Percentiles rank a stretch among this genome's conserved stretches.
Conservation (phyloP, 805 yeast genomes). For the Metahyphopichia silvanorum region DNA sequence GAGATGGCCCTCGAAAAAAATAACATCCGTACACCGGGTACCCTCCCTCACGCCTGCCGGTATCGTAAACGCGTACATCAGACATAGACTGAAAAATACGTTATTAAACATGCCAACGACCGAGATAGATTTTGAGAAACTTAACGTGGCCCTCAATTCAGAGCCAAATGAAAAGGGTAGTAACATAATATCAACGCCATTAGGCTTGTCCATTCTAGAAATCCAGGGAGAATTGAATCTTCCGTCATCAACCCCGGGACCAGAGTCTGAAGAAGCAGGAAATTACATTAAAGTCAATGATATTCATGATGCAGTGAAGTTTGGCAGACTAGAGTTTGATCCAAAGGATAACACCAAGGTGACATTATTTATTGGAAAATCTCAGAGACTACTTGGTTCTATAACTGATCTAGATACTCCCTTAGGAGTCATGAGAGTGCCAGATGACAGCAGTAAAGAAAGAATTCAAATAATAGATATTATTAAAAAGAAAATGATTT, state of each 20-base stretch:
- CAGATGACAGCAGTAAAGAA: slow-evolving; percentile 18
- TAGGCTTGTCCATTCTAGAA: slow-evolving; percentile 61
- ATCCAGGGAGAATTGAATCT: slow-evolving; percentile 71
- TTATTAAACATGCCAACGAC: slow-evolving; percentile 19
- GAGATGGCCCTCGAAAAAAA: too few relatives aligned
- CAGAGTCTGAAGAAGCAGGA: slow-evolving; percentile 21
- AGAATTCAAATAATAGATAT: slow-evolving; percentile 56
- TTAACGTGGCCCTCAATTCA: slow-evolving; percentile 6
- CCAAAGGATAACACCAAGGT: slow-evolving; percentile 40
- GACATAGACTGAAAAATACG: too few relatives aligned
- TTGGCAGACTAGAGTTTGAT: slow-evolving; percentile 49
- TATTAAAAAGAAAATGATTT: slow-evolving; percentile 55
- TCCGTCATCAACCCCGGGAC: slow-evolving; percentile 31
- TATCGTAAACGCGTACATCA: too few relatives aligned
- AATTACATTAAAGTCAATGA: slow-evolving; percentile 33
- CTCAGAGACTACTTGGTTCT: slow-evolving; percentile 66
- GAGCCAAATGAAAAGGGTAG: slow-evolving; percentile 1
- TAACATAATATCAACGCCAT: slow-evolving; percentile 44
- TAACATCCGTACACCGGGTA: too few relatives aligned
- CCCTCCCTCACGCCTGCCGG: too few relatives aligned
- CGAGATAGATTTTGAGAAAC: slow-evolving; percentile 13
- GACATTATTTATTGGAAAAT: slow-evolving; percentile 60
- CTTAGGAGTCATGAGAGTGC: slow-evolving; percentile 55
- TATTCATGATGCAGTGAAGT: slow-evolving; percentile 44
- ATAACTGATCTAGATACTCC: slow-evolving; percentile 62